Evolutionary conservation across 805 yeast genomes (phyloP).

Genomic region (Lipomyces starkeyi): DNA sequence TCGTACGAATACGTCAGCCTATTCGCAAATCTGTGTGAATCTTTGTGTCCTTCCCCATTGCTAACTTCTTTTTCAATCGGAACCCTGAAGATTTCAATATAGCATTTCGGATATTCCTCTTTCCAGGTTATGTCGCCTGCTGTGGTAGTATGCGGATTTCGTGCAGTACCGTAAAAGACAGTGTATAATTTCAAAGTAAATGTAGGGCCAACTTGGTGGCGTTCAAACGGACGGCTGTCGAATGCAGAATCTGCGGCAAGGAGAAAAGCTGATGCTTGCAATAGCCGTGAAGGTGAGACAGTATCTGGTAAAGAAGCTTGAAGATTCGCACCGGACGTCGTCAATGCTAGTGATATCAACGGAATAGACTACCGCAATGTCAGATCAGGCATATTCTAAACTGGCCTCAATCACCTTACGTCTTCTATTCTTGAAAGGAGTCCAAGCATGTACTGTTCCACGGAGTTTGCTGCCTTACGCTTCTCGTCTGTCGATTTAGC

Average conservation of each 20-base stretch:
- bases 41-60: not conserved
- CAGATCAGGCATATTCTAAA: not conserved
- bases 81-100: conserved; percentile 51
- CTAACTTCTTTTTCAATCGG: conserved; percentile 25
- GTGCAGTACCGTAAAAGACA: conserved; percentile 52
- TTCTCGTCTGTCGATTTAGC: conserved; percentile 39
- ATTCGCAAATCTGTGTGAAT: not conserved
- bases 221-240: conserved; percentile 16
- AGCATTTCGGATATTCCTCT: conserved; percentile 67
- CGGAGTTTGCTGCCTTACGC: conserved; percentile 52
- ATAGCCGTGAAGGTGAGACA: conserved; percentile 67
- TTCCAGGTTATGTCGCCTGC: conserved; percentile 67
- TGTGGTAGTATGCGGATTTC: conserved; percentile 57
- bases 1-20: conserved; percentile 50
- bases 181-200: conserved; percentile 65
- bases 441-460: conserved; percentile 57
- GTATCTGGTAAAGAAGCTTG: conserved; percentile 56
- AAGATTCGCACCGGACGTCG: conserved; percentile 71
- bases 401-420: not conserved
- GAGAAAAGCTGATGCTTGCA: conserved; percentile 64
- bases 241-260: conserved; percentile 49
- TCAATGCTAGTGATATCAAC: conserved; percentile 64
- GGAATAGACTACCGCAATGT: conserved; percentile 56
- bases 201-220: conserved; percentile 60
- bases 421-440: conserved; percentile 64